Base-by-base conservation (phyloP, 345 rosid species). In the Pugionium cornutum region DNA sequence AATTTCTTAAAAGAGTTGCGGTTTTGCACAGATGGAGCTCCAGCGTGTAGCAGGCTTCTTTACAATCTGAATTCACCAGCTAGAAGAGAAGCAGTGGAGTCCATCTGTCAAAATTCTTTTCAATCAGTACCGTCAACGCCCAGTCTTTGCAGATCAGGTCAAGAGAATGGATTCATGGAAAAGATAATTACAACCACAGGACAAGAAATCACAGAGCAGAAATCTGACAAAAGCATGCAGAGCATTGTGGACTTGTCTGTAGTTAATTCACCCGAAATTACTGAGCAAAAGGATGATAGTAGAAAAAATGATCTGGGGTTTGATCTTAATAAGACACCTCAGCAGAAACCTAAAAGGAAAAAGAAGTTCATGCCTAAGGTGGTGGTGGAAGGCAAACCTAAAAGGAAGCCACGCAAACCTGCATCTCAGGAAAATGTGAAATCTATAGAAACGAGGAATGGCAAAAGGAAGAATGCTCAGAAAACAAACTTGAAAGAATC, bases 361-460 rank as follows among this genome's bases (percentile, higher is more conserved):
- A 91, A 64, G 76, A 92, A 87, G 79, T 85, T 84, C 82, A 83
- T 90, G 82, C 95, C 98, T 1, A 92, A 89, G 77, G 96, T 89
- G 58, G 37, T 83, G 18, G 48, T 3, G 63, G 89, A 89, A 81
- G 88, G 80, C 64, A 83, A 84, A 75, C 80, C 83, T 54, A 81
- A 74, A 47, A 80, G 76, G 67, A 65, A 72, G 63, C 66, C 78
- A 37, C 75, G 76, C 44, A 79, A 83, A 61, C 64, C 86, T 11
- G 67, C 69, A 67, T 73, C 81, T 65, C 56, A 81, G 55, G 73
- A 60, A 51, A 58, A 11, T 32, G 48, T 75, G 26, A 66, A 70
- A 34, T 36, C 81, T 32, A 69, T 74, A 25, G 77, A 70, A 48
- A 76, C 69, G 47, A 62, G 79, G 56, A 61, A 65, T 30, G 83